A percentile compares a stretch with the other conserved stretches of the same genome.
phyloP scores from a whole-genome alignment of 352 stramenopile species.

The Pythium folliculosum region DNA sequence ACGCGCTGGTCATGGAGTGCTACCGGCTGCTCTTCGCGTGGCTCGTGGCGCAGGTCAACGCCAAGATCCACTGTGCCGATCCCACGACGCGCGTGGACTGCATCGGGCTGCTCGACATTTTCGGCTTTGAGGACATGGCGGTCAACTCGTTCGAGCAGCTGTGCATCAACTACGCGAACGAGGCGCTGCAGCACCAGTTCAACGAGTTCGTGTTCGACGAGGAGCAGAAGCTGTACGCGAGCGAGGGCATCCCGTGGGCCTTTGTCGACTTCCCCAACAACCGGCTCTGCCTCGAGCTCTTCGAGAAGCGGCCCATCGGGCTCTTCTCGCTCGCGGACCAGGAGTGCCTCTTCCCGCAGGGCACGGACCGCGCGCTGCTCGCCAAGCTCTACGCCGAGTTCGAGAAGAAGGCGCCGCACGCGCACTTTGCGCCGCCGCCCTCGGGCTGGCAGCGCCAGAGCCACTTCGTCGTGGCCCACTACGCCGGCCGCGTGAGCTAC shows the following conservation, averaged over 20 bases:
- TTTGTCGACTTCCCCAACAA: constrained; percentile 87
- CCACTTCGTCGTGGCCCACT: constrained; percentile 87
- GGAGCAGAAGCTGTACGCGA: constrained; percentile 75
- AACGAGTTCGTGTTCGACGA: constrained; percentile 93
- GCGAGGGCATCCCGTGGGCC: constrained; percentile 74
- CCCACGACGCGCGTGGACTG: constrained; percentile 41
- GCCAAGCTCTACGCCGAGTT: constrained; percentile 81
- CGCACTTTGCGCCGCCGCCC: constrained; percentile 51
- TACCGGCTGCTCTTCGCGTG: constrained; percentile 94
- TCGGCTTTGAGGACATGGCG: constrained; percentile 88
- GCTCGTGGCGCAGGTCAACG: constrained; percentile 93
- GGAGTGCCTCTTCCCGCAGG: constrained; percentile 80
- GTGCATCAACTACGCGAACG: constrained; percentile 92
- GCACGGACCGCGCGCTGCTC: constrained; percentile 70
- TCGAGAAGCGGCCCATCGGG: constrained; percentile 74
- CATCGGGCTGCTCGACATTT: constrained; percentile 87
- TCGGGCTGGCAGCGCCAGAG: constrained; percentile 50
- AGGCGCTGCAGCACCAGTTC: constrained; percentile 88
- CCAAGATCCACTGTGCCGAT: constrained; percentile 48
- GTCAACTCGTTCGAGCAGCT: constrained; percentile 89
- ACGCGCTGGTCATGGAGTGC: constrained; percentile 92
- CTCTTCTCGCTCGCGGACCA: constrained; percentile 85
- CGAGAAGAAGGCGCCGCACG: constrained; percentile 52
- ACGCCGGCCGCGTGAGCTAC: constrained; percentile 84
- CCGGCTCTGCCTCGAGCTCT: constrained; percentile 70